Evolutionary conservation across 78 protist genomes (phyloP), one percentile per base, ranked within the genome.

Genomic region (Acrasis kona): DNA sequence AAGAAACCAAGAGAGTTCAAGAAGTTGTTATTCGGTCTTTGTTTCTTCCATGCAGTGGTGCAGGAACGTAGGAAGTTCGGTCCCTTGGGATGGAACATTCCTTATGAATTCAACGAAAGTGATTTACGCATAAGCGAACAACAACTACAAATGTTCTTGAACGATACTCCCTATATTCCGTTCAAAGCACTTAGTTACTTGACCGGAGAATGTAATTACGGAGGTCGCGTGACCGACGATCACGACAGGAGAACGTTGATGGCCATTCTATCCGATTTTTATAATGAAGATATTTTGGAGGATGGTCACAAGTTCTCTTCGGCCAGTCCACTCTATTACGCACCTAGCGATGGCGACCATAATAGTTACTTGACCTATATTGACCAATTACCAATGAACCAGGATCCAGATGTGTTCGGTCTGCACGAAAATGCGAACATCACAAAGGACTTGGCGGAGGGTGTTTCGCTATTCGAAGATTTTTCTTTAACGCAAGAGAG

Each of bases 161-260:
- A 65, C 67, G 86, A 74, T 35, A 40, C 40, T 57, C 38, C 31
- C 19, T 83, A 82, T 36, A 75, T 86, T 32, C 88, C 91, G 9
- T 79, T n/a, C 57, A 61, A 42, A 7, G 87, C 85, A 3, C 57
- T 87, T 19, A 3, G 1, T 10, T 77, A 84, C 73, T 1, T 82
- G n/a, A 34, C 79, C 0, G 87, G 87, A 12, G 57, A 84, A 40
- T 39, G 81, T 70, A 70, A 79, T 70, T 86, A 89, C 84, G 93
- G 93, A 7, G 93, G 93, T 8, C 79, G 93, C 12, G 87, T 89
- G 8, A 89, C 93, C 3, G 90, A 89, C 12, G 88, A 82, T 27
- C 57, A 78, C 74, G 93, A 89, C 66, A 70, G 87, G n/a, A 70
- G 92, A 3, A 31, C 41, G 36, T 10, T 86, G 6, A 34, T 30